Evolutionary conservation across 371 early-diverging fungal genomes (phyloP), one percentile per base, ranked within the genome.

Genomic region (Rhizomucor pusillus): DNA sequence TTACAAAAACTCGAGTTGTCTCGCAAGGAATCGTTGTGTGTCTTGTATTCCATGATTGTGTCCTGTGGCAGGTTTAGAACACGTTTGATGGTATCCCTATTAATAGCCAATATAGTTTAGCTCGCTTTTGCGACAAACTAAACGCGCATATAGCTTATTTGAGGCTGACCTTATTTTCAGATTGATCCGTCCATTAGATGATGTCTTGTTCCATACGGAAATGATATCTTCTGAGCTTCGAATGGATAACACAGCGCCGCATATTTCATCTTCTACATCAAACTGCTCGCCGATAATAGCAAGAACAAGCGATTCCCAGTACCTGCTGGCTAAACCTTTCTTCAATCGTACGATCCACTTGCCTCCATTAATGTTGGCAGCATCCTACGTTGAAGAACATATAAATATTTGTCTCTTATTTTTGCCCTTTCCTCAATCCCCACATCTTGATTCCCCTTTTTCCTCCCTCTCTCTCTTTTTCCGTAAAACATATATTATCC

Each of bases 321-420:
- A 92, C 19, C 99, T 80, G 52, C 89, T 84, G 35, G 95, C 89
- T 25, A 98, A 73, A 2, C 95, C 96, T 73, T 98, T 98, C 69
- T 91, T 93, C 44, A 98, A 66, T 61, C 98, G 79, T 9, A 97
- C 90, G 59, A 97, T 96, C 97, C 97, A 97, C 66, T 98, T 98
- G 51, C 99, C 99, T 41, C 99, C 99, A 51, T 83, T 81, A 47
- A 91, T 83, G 71, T 97, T 99, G 45, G 82, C 87, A 22, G 86
- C 75, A 58, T 95, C 95, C 81, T 86, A 35, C 12, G 35, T 36
- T 34, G 24, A 48, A 34, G 9, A 36, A 40, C 14, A 36, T 49
- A 59, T 22, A 50, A 61, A 25, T 34, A 47, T 24, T 2, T 16
- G 22, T 46, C 36, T 29, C 10, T 29, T 47, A 9, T 22, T 20